These are phyloP conservation scores for Suillus spraguei DNA, from an alignment of 768 basidiomycete genomes.

Conservation along the genomic window DNA sequence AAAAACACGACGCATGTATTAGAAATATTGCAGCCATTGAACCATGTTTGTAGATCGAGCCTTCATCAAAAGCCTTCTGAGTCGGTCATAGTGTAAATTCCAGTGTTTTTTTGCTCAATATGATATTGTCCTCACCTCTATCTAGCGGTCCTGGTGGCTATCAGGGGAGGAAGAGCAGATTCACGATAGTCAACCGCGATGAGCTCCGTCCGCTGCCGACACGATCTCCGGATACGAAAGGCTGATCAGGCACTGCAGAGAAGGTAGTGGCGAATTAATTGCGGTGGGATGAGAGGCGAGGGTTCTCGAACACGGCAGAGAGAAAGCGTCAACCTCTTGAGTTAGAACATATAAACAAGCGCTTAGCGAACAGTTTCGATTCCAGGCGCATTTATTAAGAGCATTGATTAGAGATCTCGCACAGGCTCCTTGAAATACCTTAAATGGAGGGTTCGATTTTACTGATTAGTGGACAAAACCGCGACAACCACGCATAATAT, in stretches of 20 bases:
- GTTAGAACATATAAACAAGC: neutral
- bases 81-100: neutral
- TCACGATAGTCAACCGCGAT: conserved; percentile 52
- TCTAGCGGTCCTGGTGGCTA: conserved; percentile 53
- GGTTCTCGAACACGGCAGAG: neutral
- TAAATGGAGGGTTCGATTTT: neutral
- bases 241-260: conserved; percentile 3
- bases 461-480: neutral
- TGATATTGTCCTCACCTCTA: neutral
- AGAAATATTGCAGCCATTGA: neutral
- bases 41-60: neutral
- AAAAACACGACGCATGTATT: neutral
- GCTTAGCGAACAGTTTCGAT: neutral
- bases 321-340: neutral
- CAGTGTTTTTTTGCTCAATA: neutral
- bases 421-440: neutral
- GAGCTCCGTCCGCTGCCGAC: conserved; percentile 32
- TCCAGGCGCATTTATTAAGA: neutral
- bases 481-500: neutral
- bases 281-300: neutral
- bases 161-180: conserved; percentile 50
- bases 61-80: neutral
- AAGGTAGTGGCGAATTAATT: conserved; percentile 5
- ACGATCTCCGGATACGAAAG: neutral
- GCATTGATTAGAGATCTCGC: neutral